Conservation (phyloP, 2,329 filamentous ascomycete genomes). For the Elsinoe necatrix region DNA sequence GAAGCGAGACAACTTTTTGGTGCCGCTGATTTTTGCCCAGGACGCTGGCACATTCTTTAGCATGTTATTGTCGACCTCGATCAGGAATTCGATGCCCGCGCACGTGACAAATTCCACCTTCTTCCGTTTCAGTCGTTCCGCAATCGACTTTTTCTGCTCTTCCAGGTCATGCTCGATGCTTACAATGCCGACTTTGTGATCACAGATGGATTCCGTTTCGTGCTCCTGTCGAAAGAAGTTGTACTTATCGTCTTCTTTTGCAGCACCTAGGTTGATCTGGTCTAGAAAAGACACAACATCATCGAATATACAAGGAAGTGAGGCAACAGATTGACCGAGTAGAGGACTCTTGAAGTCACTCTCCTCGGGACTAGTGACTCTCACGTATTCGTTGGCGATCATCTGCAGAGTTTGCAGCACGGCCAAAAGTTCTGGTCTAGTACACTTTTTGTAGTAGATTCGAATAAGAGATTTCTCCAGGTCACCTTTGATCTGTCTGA, state of each 20-base stretch:
- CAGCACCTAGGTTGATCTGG: slow-evolving; percentile 75
- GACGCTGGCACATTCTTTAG: slow-evolving; percentile 85
- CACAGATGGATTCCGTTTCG: slow-evolving; percentile 80
- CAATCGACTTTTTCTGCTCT: slow-evolving; percentile 63
- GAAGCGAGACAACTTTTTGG: slow-evolving; percentile 84
- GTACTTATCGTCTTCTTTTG: slow-evolving; percentile 84
- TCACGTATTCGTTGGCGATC: slow-evolving; percentile 67
- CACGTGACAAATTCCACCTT: slow-evolving; percentile 73
- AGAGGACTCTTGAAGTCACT: slow-evolving; percentile 64
- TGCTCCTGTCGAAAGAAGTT: slow-evolving; percentile 80
- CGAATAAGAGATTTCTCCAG: slow-evolving; percentile 88
- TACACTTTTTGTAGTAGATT: slow-evolving; percentile 96
- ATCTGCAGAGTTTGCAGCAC: slow-evolving; percentile 78
- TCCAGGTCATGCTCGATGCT: slow-evolving; percentile 83
- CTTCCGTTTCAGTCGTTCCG: slow-evolving; percentile 61
- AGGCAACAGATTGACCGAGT: slow-evolving; percentile 62
- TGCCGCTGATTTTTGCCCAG: slow-evolving; percentile 91
- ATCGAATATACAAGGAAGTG: slow-evolving; percentile 66
- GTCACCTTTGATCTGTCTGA: slow-evolving; percentile 66
- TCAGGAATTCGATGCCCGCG: slow-evolving; percentile 85
- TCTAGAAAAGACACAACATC: slow-evolving; percentile 69
- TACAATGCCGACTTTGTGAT: slow-evolving; percentile 89
- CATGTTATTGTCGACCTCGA: slow-evolving; percentile 78
- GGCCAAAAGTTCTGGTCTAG: slow-evolving; percentile 74
- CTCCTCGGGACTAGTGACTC: slow-evolving; percentile 56